Conservation (phyloP, 495 filamentous ascomycete species). For the Bacidia gigantensis region DNA sequence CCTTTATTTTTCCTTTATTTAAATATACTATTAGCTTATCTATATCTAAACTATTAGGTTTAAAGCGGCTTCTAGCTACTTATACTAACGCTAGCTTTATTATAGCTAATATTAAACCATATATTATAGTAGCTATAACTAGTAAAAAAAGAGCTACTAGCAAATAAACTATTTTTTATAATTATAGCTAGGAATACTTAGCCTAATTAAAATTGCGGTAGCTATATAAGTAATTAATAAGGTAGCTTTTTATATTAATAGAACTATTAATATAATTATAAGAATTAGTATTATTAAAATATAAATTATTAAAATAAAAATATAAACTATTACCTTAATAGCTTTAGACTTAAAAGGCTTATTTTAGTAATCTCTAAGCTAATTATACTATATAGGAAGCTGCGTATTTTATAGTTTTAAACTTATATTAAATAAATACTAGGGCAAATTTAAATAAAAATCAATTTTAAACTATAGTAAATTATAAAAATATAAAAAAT, state of each 20-base stretch:
- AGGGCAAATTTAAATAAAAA: background rate
- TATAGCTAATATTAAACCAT: background rate
- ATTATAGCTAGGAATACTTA: background rate
- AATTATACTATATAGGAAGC: background rate
- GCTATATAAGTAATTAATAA: background rate
- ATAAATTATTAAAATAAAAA: background rate
- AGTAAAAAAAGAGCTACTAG: background rate
- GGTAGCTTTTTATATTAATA: background rate
- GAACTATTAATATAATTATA: background rate
- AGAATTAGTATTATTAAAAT: background rate
- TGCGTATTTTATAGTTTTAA: background rate
- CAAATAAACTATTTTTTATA: background rate
- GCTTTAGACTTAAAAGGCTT: background rate
- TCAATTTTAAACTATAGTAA: constrained; percentile 2
- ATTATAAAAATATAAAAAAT: background rate
- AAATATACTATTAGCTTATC: background rate
- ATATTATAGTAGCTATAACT: constrained; percentile 1
- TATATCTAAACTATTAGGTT: no score
- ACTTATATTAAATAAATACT: background rate
- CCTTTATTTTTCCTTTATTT: no score
- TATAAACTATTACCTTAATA: background rate
- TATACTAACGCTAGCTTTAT: background rate
- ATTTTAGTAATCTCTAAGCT: background rate
- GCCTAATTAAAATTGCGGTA: background rate
- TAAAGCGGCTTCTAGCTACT: no score